phyloP scores from a whole-genome alignment of 2,329 filamentous ascomycete species.

The Trichoderma sp. region DNA sequence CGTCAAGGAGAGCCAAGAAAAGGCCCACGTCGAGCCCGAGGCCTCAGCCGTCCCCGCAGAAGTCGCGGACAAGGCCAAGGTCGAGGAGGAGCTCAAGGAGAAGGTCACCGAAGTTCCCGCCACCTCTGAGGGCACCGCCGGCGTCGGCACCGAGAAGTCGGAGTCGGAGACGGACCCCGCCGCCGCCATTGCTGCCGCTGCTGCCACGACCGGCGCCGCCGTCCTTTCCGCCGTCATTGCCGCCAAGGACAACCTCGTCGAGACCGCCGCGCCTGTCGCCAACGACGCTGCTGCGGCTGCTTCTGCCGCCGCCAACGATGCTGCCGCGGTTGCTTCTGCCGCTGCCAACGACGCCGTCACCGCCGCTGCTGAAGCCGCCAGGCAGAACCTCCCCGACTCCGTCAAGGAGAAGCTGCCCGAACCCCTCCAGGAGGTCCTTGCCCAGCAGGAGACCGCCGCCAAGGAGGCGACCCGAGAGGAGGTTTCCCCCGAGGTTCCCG shows the following conservation, averaged over 20 bases:
- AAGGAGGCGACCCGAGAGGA: constrained; percentile 49
- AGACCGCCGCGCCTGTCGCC: constrained; percentile 27
- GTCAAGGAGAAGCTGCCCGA: constrained; percentile 56
- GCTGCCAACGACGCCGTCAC: constrained; percentile 44
- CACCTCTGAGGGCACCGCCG: constrained; percentile 59
- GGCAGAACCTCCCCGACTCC: constrained; percentile 55
- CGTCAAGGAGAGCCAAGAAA: constrained; percentile 72
- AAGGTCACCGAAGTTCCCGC: constrained; percentile 64
- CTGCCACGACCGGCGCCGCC: constrained; percentile 40
- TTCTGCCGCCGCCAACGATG: constrained; percentile 43
- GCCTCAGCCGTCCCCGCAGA: constrained; percentile 66
- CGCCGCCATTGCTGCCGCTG: constrained; percentile 45
- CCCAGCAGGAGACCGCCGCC: constrained; percentile 38
- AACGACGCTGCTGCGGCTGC: constrained; percentile 45
- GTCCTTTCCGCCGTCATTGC: constrained; percentile 37
- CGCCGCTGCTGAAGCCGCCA: constrained; percentile 45
- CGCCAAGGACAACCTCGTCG: too few relatives aligned
- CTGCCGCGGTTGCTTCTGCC: constrained; percentile 44
- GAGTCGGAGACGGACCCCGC: constrained; percentile 42
- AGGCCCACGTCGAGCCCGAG: constrained; percentile 66
- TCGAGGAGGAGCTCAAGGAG: constrained; percentile 70
- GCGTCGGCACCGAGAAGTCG: constrained; percentile 56
- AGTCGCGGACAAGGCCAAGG: constrained; percentile 69
- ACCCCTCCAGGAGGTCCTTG: constrained; percentile 53
- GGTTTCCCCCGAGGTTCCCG: constrained; percentile 55